These are phyloP conservation scores for Aspergillus calidoustus DNA, from an alignment of 2,329 filamentous ascomycete species.

Conservation along the genomic window DNA sequence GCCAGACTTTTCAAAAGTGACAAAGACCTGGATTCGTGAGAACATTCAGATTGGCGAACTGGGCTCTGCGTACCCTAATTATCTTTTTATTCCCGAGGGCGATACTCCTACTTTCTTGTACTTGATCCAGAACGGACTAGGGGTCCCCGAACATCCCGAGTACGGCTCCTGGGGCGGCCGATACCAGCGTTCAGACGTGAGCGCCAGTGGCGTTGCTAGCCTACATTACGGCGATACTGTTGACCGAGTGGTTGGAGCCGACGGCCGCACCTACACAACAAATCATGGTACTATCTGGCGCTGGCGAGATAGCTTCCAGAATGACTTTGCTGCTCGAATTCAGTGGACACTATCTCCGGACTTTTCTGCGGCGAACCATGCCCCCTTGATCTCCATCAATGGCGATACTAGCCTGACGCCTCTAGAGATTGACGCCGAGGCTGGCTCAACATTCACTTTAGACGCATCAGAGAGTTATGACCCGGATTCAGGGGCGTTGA, in stretches of 20 bases:
- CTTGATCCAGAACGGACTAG: constrained; percentile 48
- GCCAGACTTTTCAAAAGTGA: constrained; percentile 54
- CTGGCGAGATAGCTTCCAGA: constrained; percentile 56
- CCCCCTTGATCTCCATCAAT: constrained; percentile 19
- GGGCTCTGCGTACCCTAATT: constrained; percentile 51
- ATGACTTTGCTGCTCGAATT: constrained; percentile 55
- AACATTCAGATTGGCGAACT: constrained; percentile 59
- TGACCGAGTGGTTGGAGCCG: constrained; percentile 40
- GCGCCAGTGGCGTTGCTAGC: constrained; percentile 14
- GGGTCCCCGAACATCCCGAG: constrained; percentile 42
- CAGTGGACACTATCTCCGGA: constrained; percentile 47
- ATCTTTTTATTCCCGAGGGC: constrained; percentile 57
- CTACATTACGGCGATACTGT: constrained; percentile 38
- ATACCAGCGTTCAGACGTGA: constrained; percentile 30
- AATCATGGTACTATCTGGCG: constrained; percentile 58
- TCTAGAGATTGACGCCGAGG: constrained; percentile 21
- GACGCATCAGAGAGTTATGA: constrained; percentile 29
- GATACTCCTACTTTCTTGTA: constrained; percentile 49
- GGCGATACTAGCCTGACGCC: constrained; percentile 14
- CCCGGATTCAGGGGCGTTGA: constrained; percentile 24
- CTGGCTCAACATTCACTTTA: constrained; percentile 25
- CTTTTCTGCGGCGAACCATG: constrained; percentile 21
- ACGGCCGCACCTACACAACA: constrained; percentile 36
- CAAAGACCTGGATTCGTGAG: constrained; percentile 56
- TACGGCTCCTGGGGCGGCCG: constrained; percentile 51